Evolutionary conservation across 2,329 filamentous ascomycete species (phyloP), one percentile per base, ranked within the genome.

Genomic region (Diaporthe citri): DNA sequence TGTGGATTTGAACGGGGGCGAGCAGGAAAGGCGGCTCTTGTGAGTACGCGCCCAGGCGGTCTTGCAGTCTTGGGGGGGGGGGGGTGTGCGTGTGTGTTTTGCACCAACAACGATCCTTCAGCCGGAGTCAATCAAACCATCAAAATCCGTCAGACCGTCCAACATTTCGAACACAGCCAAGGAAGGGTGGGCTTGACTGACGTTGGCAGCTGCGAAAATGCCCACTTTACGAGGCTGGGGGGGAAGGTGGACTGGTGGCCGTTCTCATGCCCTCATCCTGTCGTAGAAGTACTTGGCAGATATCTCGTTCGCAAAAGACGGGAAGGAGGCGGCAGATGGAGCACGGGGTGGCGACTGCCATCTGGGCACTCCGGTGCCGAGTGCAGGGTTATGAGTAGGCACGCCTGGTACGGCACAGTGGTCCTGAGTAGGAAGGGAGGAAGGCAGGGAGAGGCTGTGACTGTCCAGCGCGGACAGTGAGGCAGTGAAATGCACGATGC

Each of bases 101-200:
- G 56, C 56, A 60, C 34, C 56, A 60, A 60, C 59, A 31, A 20
- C 28, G 25, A 36, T 66, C 60, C 41, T 48, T 34, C 60, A 34
- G 60, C 20, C 31, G 7, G 20, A 10, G 25, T 48, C 41, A 66
- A 34, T 48, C 41, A 66, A 34, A 34, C 60, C 39, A 31, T 64
- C 41, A 64, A 64, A 34, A 48, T 31, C 25, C 41, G 60, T 64
- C 60, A 64, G 22, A 7, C 8, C 12, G 31, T 67, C 46, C 62
- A 67, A 67, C 31, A 51, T 52, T 67, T 67, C 31, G 31, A 67
- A 52, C 34, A 67, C 15, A 36, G 62, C 62, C 62, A 67, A 67
- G 62, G 64, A 22, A 52, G n/a, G 46, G 64, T 52, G 64, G 46
- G n/a, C 46, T 67, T 39, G 64, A 67, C 64, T 67, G 64, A 67